Conservation (phyloP, 2,329 filamentous ascomycete species). For the Alternaria panax region DNA sequence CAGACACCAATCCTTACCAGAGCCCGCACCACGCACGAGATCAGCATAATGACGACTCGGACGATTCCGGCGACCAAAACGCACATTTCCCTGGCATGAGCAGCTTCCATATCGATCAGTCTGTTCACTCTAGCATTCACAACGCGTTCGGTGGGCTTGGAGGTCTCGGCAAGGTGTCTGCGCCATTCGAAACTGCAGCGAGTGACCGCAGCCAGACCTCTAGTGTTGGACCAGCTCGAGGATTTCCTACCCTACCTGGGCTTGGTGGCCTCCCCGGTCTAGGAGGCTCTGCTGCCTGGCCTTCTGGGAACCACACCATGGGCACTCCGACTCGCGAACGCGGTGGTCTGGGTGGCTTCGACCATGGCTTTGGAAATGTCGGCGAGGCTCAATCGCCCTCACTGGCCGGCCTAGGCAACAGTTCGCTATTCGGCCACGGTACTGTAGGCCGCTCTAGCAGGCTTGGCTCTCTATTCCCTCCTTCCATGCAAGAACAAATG, state of each 20-base stretch:
- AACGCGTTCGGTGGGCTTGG: constrained; percentile 64
- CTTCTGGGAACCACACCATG: constrained; percentile 74
- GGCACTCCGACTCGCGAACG: constrained; percentile 73
- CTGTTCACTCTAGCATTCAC: constrained; percentile 51
- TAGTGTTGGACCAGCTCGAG: constrained; percentile 77
- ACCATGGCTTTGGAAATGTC: constrained; percentile 73
- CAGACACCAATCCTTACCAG: constrained; percentile 94
- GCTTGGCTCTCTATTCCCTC: constrained; percentile 84
- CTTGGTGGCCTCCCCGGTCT: constrained; percentile 63
- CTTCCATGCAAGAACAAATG: constrained; percentile 91
- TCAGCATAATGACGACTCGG: constrained; percentile 67
- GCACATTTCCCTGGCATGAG: constrained; percentile 61
- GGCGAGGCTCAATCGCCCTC: constrained; percentile 80
- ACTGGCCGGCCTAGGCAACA: constrained; percentile 69
- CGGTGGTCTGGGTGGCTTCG: constrained; percentile 60
- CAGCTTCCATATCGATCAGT: constrained; percentile 60
- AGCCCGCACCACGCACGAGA: constrained; percentile 81
- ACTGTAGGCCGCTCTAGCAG: constrained; percentile 80
- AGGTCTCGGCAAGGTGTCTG: constrained; percentile 56
- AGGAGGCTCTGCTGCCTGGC: constrained; percentile 69
- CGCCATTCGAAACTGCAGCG: constrained; percentile 64
- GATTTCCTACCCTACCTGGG: constrained; percentile 69
- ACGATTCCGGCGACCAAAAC: constrained; percentile 62
- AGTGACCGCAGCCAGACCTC: constrained; percentile 94
- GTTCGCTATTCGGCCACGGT: constrained; percentile 69